Conservation (phyloP, 805 yeast species). For the Candida ficus region DNA sequence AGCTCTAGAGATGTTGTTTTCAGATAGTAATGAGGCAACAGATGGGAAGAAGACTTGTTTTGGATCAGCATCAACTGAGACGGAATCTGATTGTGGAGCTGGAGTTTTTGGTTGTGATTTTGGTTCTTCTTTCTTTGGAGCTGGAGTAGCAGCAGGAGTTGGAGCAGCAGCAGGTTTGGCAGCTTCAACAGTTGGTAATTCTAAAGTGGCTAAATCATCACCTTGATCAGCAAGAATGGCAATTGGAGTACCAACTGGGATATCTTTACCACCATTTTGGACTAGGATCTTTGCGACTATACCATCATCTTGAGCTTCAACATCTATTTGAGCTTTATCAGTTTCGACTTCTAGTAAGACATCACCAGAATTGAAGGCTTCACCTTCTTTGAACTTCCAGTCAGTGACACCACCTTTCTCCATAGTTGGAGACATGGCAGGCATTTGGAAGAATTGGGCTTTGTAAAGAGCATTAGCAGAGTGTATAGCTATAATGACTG, state of each 20-base stretch:
- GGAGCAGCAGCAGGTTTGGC: conserved; percentile 17
- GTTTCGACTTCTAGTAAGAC: conserved; percentile 79
- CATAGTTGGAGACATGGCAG: conserved; percentile 99
- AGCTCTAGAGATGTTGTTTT: conserved; percentile 55
- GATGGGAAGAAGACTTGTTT: conserved; percentile 72
- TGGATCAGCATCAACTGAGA: conserved; percentile 49
- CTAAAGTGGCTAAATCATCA: conserved; percentile 68
- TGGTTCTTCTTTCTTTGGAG: conserved; percentile 11
- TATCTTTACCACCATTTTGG: conserved; percentile 69
- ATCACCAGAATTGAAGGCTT: conserved; percentile 75
- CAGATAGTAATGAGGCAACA: conserved; percentile 59
- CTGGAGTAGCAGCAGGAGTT: conserved; percentile 15
- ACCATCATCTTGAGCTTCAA: conserved; percentile 92
- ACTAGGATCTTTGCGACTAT: conserved; percentile 67
- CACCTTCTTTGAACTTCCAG: conserved; percentile 84
- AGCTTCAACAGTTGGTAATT: conserved; percentile 39
- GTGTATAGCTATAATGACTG: conserved; percentile 20
- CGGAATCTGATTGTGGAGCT: conserved; percentile 12
- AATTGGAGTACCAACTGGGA: conserved; percentile 85
- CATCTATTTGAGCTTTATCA: conserved; percentile 78
- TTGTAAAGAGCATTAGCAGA: conserved; percentile 17
- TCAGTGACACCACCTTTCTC: conserved; percentile 87
- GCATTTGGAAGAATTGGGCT: conserved; percentile 69
- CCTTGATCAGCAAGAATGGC: conserved; percentile 85
- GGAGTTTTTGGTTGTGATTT: conserved; percentile 2